Evolutionary conservation across 73 alveolate genomes (phyloP).

Genomic region (Loxodes magnus): DNA sequence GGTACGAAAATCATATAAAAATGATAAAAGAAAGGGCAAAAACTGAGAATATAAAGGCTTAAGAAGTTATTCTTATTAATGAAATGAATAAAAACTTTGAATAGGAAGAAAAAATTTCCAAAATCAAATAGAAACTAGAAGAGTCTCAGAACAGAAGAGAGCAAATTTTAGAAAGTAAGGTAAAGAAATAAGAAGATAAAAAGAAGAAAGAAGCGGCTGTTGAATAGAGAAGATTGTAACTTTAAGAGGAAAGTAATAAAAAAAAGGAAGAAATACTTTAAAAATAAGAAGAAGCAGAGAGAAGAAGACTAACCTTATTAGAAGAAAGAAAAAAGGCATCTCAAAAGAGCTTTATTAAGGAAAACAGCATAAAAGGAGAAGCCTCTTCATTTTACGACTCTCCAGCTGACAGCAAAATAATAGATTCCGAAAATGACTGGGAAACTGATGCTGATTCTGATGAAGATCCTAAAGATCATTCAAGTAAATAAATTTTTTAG

Average conservation of each 20-base stretch:
- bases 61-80: constrained; percentile 2
- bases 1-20: constrained; percentile 5
- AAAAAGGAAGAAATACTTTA: background rate
- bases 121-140: background rate
- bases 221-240: background rate
- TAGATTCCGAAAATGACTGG: background rate
- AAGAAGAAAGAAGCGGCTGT: constrained; percentile 9
- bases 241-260: background rate
- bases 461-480: background rate
- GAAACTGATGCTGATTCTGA: background rate
- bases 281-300: constrained; percentile 10
- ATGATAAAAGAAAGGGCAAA: constrained; percentile 1
- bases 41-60: constrained; percentile 7
- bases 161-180: background rate
- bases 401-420: background rate
- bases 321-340: background rate
- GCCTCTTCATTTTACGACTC: background rate
- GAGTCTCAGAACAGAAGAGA: constrained; percentile 3
- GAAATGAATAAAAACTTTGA: background rate
- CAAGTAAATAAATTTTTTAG: too few species aligned
- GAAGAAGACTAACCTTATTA: background rate
- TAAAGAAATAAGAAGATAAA: constrained; percentile 1
- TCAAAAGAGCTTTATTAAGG: background rate
- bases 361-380: constrained; percentile 12
- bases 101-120: background rate